Conservation (phyloP, 768 basidiomycete genomes). For the Lyophyllum shimeji region DNA sequence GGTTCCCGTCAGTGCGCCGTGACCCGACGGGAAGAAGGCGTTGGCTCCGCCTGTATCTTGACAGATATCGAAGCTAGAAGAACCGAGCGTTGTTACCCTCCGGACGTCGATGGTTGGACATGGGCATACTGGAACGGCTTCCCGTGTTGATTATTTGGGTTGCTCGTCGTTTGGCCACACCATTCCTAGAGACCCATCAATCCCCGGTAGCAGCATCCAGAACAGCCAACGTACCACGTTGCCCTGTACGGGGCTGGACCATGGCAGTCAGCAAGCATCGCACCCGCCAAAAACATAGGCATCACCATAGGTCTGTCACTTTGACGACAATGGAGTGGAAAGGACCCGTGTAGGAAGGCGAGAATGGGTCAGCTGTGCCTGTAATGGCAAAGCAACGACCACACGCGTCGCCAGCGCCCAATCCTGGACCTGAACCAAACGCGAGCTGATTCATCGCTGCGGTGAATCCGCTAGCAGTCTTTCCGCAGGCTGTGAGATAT, state of each 20-base stretch:
- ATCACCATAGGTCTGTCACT: slow-evolving; percentile 42
- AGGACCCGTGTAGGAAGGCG: slow-evolving; percentile 47
- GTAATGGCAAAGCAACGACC: slow-evolving; percentile 61
- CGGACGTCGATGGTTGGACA: not conserved
- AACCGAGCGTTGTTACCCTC: not conserved
- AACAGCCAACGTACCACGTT: slow-evolving; percentile 33
- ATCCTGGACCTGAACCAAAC: slow-evolving; percentile 49
- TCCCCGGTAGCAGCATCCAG: not conserved
- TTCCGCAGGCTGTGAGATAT: slow-evolving; percentile 47
- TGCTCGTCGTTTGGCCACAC: slow-evolving; percentile 50
- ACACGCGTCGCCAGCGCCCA: slow-evolving; percentile 58
- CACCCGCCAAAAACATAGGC: not conserved
- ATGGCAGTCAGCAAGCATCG: not conserved
- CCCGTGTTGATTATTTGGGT: slow-evolving; percentile 41
- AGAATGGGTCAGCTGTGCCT: slow-evolving; percentile 49
- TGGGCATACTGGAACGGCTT: slow-evolving; percentile 48
- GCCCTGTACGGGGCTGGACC: slow-evolving; percentile 39
- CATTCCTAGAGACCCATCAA: slow-evolving; percentile 32
- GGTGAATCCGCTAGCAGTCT: slow-evolving; percentile 46
- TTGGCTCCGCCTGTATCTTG: slow-evolving; percentile 51
- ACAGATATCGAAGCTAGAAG: slow-evolving; percentile 61
- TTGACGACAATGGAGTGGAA: slow-evolving; percentile 58
- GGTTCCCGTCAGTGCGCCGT: slow-evolving; percentile 51
- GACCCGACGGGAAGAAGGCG: slow-evolving; percentile 58
- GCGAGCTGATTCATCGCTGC: slow-evolving; percentile 59